Conservation (phyloP, 257 asterid genomes). For the Thymus mandschuricus region DNA sequence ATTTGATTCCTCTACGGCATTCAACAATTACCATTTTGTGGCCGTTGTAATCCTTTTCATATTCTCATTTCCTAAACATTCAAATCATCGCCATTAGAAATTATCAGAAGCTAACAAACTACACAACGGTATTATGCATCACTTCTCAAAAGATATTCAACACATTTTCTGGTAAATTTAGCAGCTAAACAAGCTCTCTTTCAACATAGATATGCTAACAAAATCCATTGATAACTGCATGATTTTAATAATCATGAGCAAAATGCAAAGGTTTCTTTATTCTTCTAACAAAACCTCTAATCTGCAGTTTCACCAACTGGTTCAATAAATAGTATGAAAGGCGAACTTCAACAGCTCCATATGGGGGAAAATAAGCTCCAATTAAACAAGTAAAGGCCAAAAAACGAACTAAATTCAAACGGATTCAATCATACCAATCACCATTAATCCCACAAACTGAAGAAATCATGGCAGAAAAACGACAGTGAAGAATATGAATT, state of each 20-base stretch:
- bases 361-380: not conserved
- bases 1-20: constrained; percentile 27
- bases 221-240: too few relatives aligned
- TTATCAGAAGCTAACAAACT: not conserved
- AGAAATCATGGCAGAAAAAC: not conserved
- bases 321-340: not conserved
- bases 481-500: not conserved
- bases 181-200: not conserved
- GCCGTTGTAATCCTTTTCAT: not conserved
- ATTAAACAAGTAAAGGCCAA: not conserved
- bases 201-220: too few relatives aligned
- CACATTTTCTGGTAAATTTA: not conserved
- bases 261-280: too few relatives aligned
- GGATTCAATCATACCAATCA: not conserved
- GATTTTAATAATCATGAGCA: too few relatives aligned
- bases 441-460: not conserved
- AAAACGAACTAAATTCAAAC: not conserved
- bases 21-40: constrained; percentile 39
- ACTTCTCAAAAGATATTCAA: constrained; percentile 5
- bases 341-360: not conserved
- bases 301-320: not conserved
- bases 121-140: not conserved
- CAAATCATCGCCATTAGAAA: constrained; percentile 15
- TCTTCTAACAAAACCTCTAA: not conserved
- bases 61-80: constrained; percentile 33